Evolutionary conservation across 1,284 basidiomycete species (phyloP), one percentile per base, ranked within the genome.

Genomic region (Cutaneotrichosporon cutaneum): DNA sequence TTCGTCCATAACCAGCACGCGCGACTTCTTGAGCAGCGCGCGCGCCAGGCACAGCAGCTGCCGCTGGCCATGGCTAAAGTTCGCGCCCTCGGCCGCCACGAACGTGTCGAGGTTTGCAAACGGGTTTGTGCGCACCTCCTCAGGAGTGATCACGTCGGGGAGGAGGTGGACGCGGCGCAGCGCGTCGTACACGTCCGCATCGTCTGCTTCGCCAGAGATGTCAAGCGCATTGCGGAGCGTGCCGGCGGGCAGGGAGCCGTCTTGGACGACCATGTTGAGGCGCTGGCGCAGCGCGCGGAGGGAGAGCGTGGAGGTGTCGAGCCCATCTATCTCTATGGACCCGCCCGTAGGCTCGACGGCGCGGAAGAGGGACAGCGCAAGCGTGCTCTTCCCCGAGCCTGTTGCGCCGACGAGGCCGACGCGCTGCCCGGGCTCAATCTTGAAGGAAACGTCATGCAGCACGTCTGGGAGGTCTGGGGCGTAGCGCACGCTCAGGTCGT

Each of bases 361-460:
- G 27, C 90, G 86, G 77, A 93, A 87, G 21, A 94, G 81, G 1
- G 77, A 77, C 32, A 80, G 86, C 35, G 92, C 81, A 13, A 93
- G 77, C 1, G 89, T 90, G 57, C 86, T 87, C 79, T 92, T 92
- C 33, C 90, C 87, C 68, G 77, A 72, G 18, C 72, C 77, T 0
- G 88, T 90, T 9, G 88, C 79, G 9, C 89, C 89, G 21, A 90
- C 87, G 36, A 92, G 83, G 8, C 89, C 89, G 62, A 92, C 86
- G 77, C 91, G 90, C 74, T 90, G 85, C 2, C 90, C 88, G 5
- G 88, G 81, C 59, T 82, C 81, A 59, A 90, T 79, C 13, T 81
- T 68, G 70, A 92, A 88, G 58, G 77, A 84, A 30, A 92, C 82
- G 32, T 82, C 83, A 68, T 88, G 86, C 48, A 93, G 78, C 0